These are phyloP conservation scores for Garcia nutans DNA, from an alignment of 345 rosid genomes.

Conservation along the genomic window DNA sequence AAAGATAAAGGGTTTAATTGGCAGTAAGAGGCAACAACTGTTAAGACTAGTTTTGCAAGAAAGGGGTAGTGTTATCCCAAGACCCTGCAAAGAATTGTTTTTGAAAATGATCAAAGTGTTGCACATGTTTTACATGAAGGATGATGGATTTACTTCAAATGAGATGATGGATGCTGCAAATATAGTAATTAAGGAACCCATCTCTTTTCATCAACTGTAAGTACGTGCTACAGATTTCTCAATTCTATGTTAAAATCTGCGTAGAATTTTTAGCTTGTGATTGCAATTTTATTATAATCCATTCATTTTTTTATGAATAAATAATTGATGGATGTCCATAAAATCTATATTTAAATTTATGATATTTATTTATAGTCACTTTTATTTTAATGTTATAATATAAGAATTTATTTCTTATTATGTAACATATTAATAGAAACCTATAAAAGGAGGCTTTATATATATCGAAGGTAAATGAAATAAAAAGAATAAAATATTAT, in stretches of 20 bases:
- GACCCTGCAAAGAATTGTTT: constrained; percentile 68
- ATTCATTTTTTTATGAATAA: too few species aligned
- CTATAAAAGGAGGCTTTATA: too few species aligned
- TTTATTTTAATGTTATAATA: too few species aligned
- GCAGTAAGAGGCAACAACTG: constrained; percentile 44
- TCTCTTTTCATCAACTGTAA: constrained; percentile 16
- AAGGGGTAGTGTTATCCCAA: constrained; percentile 51
- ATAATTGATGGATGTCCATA: too few species aligned
- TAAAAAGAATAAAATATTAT: too few species aligned
- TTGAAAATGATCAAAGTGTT: constrained; percentile 77
- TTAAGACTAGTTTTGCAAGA: constrained; percentile 54
- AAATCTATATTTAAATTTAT: too few species aligned
- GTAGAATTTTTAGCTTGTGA: too few species aligned
- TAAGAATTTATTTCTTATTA: too few species aligned
- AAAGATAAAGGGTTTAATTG: constrained; percentile 33
- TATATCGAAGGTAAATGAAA: too few species aligned
- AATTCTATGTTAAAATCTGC: neutral
- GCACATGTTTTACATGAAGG: constrained; percentile 65
- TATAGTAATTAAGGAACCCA: constrained; percentile 46
- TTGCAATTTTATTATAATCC: too few species aligned
- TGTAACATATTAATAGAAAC: too few species aligned
- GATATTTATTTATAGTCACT: too few species aligned
- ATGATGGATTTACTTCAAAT: constrained; percentile 70
- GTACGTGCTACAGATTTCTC: neutral
- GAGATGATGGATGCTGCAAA: constrained; percentile 49